Evolutionary conservation across 139 green algal genomes (phyloP), one percentile per base, ranked within the genome.

Genomic region (Limnomonas spitsbergensis): DNA sequence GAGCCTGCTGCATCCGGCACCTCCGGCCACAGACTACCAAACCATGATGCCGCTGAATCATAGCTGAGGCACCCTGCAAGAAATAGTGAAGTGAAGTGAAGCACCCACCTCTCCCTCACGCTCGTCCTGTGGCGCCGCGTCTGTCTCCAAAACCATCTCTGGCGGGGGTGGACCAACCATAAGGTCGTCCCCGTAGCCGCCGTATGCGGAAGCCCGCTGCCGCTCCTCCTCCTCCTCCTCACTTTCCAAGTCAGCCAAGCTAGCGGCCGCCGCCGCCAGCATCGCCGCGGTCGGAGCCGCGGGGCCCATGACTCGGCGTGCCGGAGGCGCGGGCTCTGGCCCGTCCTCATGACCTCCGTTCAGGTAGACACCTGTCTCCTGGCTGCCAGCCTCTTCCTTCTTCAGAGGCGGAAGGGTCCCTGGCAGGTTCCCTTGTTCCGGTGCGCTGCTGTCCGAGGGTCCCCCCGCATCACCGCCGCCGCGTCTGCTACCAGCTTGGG

Each of bases 91-190:
- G n/a, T n/a, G n/a, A n/a, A n/a, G n/a, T n/a, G n/a, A n/a, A n/a
- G n/a, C 9, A 70, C 78, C 4, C 37, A 84, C 80, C 75, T 88
- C 81, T 0, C 66, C 82, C 52, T 86, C 82, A 1, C 84, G 66
- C 24, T 78, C 87, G 66, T 88, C 72, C 47, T 73, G 69, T 34
- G 87, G 77, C 26, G 76, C 78, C 53, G 78, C 77, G 7, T 90
- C 89, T 38, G 83, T 70, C 82, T 93, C 91, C 38, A 82, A 74
- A 1, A 82, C 61, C 66, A 92, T 42, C 35, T 94, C 92, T 53
- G 90, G 91, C 6, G 92, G 91, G 35, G 85, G 77, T 0, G 91
- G 91, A 2, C 90, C 92, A 7, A 94, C 83, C 71, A 94, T 42
- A 24, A 72, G 9, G 27, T 72, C 66, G 24, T 32, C 66, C n/a